Evolutionary conservation across 306 rosid genomes (phyloP).

Genomic region (Lathyrus aphaca): DNA sequence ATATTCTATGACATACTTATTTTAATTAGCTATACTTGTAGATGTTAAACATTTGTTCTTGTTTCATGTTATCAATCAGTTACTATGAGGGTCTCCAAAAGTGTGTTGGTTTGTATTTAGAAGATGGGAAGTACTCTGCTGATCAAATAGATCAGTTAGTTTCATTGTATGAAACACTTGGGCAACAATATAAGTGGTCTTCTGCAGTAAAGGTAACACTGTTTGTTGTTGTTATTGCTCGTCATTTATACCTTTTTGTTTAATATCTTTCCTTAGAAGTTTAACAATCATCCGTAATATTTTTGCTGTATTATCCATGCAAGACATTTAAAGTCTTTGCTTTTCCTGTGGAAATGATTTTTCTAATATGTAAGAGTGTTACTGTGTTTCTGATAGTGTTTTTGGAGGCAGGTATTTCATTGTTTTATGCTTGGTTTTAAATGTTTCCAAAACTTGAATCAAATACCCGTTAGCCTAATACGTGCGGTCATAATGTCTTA

Average conservation of each 20-base stretch:
- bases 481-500: background rate
- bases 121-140: constrained; percentile 64
- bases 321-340: background rate
- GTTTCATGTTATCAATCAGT: constrained; percentile 49
- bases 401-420: background rate
- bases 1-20: constrained; percentile 8
- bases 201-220: constrained; percentile 85
- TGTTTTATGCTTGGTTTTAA: background rate
- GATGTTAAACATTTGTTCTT: constrained; percentile 32
- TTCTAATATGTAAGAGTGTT: constrained; percentile 1
- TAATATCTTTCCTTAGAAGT: constrained; percentile 10
- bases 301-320: constrained; percentile 8
- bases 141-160: constrained; percentile 75
- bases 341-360: constrained; percentile 26
- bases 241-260: constrained; percentile 11
- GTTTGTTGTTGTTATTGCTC: constrained; percentile 29
- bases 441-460: background rate
- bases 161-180: constrained; percentile 72
- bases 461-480: background rate
- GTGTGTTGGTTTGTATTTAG: constrained; percentile 77
- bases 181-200: constrained; percentile 82
- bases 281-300: background rate
- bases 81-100: constrained; percentile 94
- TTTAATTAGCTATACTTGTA: background rate
- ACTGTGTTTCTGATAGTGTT: background rate